Evolutionary conservation across 352 stramenopile species (phyloP).

Genomic region (Pythium brassicae): DNA sequence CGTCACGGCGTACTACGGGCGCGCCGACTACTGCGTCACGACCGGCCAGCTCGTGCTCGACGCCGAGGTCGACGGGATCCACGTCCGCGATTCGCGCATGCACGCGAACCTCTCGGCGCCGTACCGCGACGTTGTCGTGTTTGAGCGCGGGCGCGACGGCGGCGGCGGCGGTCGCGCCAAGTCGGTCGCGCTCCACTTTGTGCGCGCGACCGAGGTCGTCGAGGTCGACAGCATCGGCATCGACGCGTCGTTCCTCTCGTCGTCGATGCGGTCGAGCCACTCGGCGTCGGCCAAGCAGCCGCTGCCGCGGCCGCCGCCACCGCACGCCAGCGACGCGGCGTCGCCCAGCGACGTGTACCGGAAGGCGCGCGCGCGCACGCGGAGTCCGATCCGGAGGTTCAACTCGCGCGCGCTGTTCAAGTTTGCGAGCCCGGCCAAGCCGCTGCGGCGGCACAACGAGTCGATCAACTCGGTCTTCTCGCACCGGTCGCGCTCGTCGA

Average conservation of each 20-base stretch:
- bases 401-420: slow-evolving; percentile 33
- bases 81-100: slow-evolving; percentile 62
- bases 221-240: slow-evolving; percentile 38
- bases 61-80: slow-evolving; percentile 51
- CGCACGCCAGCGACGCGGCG: not conserved
- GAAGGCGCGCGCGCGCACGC: slow-evolving; percentile 3
- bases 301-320: not conserved
- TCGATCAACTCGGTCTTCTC: slow-evolving; percentile 10
- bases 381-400: slow-evolving; percentile 23
- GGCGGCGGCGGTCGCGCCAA: slow-evolving; percentile 14
- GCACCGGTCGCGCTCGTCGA: slow-evolving; percentile 7
- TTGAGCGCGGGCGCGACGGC: slow-evolving; percentile 38
- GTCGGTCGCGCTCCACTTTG: slow-evolving; percentile 62
- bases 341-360: slow-evolving; percentile 10
- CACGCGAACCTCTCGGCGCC: slow-evolving; percentile 48
- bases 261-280: slow-evolving; percentile 4
- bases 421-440: slow-evolving; percentile 13
- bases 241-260: slow-evolving; percentile 30
- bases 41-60: slow-evolving; percentile 42
- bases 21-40: slow-evolving; percentile 49
- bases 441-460: slow-evolving; percentile 6
- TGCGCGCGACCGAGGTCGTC: slow-evolving; percentile 36
- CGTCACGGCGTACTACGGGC: slow-evolving; percentile 36
- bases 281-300: slow-evolving; percentile 3
- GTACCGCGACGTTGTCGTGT: slow-evolving; percentile 75